These are phyloP conservation scores for Panicum miliaceum DNA, from an alignment of 176 grass and related monocot genomes.

Conservation along the genomic window DNA sequence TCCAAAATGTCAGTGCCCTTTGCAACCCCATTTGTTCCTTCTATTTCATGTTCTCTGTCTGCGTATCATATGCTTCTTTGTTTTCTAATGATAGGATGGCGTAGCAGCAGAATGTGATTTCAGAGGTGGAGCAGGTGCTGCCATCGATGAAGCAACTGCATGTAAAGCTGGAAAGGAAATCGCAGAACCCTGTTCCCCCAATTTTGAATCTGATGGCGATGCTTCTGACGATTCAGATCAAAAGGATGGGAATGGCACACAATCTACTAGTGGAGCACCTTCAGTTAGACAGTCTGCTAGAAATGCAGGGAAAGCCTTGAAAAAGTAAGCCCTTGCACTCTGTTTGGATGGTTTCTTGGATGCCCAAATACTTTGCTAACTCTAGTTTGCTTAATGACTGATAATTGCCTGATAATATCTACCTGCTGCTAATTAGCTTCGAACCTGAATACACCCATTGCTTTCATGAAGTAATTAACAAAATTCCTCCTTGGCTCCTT, in stretches of 20 bases:
- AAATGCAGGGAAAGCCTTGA: conserved; percentile 66
- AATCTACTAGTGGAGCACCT: conserved; percentile 40
- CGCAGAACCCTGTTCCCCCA: conserved; percentile 51
- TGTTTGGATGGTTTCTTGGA: neutral
- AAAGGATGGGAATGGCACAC: conserved; percentile 47
- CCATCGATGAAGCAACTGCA: conserved; percentile 36
- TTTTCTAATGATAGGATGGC: conserved; percentile 51
- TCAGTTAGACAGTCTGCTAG: conserved; percentile 79
- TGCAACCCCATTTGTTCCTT: neutral
- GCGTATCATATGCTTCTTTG: neutral
- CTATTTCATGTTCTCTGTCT: neutral
- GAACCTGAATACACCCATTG: neutral
- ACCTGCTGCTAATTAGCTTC: neutral
- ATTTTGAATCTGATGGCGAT: conserved; percentile 54
- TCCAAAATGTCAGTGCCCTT: conserved; percentile 55
- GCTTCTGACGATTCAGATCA: conserved; percentile 47
- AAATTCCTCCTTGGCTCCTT: neutral
- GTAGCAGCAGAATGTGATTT: conserved; percentile 70
- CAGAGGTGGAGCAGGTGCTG: conserved; percentile 85
- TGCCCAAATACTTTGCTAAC: neutral
- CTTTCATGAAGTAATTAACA: conserved; percentile 24
- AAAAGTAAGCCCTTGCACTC: conserved; percentile 41
- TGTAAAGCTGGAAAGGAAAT: conserved; percentile 52
- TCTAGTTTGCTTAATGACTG: conserved; percentile 4
- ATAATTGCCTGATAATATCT: neutral